Conservation (phyloP, 352 stramenopile species). For the Aphanomyces invadans region DNA sequence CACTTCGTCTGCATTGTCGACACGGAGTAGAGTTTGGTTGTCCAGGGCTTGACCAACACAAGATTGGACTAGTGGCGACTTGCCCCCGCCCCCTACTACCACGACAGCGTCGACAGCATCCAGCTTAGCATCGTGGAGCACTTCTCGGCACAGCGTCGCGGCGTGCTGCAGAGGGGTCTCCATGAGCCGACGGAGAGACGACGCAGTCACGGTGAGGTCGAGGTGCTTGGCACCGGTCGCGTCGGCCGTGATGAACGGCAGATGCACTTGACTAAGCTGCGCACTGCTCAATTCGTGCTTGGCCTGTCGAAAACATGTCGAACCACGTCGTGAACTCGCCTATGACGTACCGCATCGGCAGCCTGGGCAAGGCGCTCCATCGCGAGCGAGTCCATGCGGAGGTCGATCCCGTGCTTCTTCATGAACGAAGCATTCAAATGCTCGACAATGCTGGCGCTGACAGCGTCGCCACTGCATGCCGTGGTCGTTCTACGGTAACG, state of each 20-base stretch:
- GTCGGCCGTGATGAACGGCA: conserved; percentile 72
- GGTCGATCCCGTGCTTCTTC: conserved; percentile 47
- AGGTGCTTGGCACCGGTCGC: conserved; percentile 59
- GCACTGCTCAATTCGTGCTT: conserved; percentile 62
- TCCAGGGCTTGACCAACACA: background rate
- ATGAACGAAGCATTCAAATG: conserved; percentile 49
- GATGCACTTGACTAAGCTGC: conserved; percentile 51
- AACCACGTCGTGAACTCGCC: too few relatives aligned
- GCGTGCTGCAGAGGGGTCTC: conserved; percentile 35
- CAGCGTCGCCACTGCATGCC: conserved; percentile 34
- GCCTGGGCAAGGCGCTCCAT: conserved; percentile 61
- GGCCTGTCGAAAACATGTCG: conserved; percentile 29
- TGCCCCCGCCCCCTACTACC: conserved; percentile 48
- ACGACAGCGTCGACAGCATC: conserved; percentile 41
- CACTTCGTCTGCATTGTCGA: background rate
- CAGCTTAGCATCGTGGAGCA: conserved; percentile 32
- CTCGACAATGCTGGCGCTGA: conserved; percentile 48
- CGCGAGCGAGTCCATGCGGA: conserved; percentile 62
- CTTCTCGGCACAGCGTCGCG: conserved; percentile 32
- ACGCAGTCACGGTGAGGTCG: conserved; percentile 50
- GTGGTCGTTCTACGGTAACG: conserved; percentile 27
- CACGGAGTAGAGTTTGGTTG: background rate
- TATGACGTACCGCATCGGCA: conserved; percentile 34
- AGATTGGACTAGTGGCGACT: conserved; percentile 23
- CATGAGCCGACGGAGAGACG: conserved; percentile 42